Conservation (phyloP, 129 eudicot genomes). For the Mikania micrantha region DNA sequence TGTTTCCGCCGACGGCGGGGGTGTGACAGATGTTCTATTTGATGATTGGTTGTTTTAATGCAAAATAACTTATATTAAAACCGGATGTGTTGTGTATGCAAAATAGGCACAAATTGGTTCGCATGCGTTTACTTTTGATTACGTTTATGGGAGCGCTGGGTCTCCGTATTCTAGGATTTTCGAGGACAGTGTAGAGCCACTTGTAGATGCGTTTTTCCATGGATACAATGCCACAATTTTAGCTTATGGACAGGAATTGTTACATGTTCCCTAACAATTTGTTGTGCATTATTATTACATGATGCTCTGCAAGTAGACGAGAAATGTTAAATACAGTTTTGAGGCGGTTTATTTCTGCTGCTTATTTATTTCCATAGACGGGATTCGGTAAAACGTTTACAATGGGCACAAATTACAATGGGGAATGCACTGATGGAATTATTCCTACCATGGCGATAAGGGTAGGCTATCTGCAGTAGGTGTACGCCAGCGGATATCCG, state of each 20-base stretch:
- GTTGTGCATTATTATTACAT: neutral
- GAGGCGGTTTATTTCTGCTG: neutral
- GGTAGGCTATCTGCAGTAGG: too few species aligned
- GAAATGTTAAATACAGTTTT: neutral
- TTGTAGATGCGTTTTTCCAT: constrained; percentile 67
- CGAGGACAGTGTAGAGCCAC: constrained; percentile 76
- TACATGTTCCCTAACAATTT: neutral
- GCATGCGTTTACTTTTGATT: too few species aligned
- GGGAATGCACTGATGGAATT: constrained; percentile 60
- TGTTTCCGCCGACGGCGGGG: too few species aligned
- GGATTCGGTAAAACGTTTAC: constrained; percentile 97
- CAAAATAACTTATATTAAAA: neutral
- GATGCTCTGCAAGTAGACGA: neutral
- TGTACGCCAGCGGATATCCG: too few species aligned
- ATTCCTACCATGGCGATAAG: too few species aligned
- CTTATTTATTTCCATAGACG: too few species aligned
- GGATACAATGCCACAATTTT: constrained; percentile 92
- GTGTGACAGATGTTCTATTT: too few species aligned
- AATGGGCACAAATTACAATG: constrained; percentile 91
- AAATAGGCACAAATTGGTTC: constrained; percentile 88
- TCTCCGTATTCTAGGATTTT: constrained; percentile 40
- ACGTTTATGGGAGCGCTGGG: constrained; percentile 57
- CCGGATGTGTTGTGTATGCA: neutral
- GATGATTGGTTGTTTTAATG: neutral
- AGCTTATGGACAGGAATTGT: constrained; percentile 84